Evolutionary conservation across 345 rosid species (phyloP), one percentile per base, ranked within the genome.

Genomic region (Physaria fendleri): DNA sequence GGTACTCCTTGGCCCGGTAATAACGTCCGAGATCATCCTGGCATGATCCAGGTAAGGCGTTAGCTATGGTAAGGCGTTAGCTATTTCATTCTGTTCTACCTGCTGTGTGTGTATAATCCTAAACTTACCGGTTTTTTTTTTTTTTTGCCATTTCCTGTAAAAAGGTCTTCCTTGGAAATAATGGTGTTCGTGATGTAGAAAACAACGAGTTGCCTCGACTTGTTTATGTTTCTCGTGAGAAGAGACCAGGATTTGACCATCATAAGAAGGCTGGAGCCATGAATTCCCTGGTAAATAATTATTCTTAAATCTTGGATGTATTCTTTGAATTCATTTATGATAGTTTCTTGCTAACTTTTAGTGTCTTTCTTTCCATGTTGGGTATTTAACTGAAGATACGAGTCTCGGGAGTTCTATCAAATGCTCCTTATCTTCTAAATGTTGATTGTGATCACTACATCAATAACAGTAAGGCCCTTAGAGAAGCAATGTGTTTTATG

Each of bases 1-100:
- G 97, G 95, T 39, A 86, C 90, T 59, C 92, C 86, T 32, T 89
- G 95, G 92, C 97, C 97, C 0, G 97, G 97, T 63, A 89, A 89
- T 73, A 81, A 81, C 64, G 88, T 86, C 46, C 71, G 90, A 45
- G 97, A 89, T 79, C 97, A 89, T 70, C 97, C 97, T 24, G 97
- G 95, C 57, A 89, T 89, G 97, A 89, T 89, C 49, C 97, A 89
- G 92, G 97, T 86, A 30, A 74, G 59, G 28, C 53, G n/a, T n/a
- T n/a, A n/a, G 46, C 62, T 56, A 23, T 54, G 33, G n/a, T n/a
- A n/a, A 37, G 39, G 30, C 16, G 6, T 32, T 63, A 10, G 18
- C 27, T 42, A 12, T 56, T 40, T 32, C 16, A 10, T 56, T 35
- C 43, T 53, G 18, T 27, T 43, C 13, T n/a, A 6, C 5, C 12